Percentiles rank a stretch among this genome's conserved stretches.
phyloP scores from a whole-genome alignment of 2,329 filamentous ascomycete species.

The Apiospora arundinis region DNA sequence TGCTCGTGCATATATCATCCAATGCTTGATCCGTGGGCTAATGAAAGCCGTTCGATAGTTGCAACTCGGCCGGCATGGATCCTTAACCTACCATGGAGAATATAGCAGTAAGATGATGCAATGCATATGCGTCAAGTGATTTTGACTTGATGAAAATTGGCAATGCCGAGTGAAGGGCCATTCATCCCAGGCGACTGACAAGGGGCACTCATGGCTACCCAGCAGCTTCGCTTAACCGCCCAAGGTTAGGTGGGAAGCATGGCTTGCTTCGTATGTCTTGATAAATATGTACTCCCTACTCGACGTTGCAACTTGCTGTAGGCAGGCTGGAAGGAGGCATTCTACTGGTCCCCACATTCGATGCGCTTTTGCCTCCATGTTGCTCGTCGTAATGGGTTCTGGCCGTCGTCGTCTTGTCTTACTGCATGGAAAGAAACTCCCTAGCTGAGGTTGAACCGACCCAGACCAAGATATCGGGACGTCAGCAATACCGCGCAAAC shows the following conservation, averaged over 20 bases:
- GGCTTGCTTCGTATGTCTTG: background rate
- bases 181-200: background rate
- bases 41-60: background rate
- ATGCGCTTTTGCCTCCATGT: background rate
- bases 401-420: background rate
- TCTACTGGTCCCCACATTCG: background rate
- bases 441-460: background rate
- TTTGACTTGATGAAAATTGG: background rate
- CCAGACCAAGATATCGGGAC: conserved; percentile 6
- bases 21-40: background rate
- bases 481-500: background rate
- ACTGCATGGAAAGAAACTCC: background rate
- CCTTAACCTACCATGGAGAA: background rate
- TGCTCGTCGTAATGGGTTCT: background rate
- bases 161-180: background rate
- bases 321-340: background rate
- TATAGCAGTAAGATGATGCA: background rate
- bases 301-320: background rate
- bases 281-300: background rate
- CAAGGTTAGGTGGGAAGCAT: background rate
- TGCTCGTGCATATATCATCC: background rate
- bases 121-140: background rate
- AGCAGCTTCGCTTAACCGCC: background rate
- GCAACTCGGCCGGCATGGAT: background rate
- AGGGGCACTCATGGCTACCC: conserved; percentile 13